Evolutionary conservation across 306 rosid species (phyloP).

Genomic region (Hylodesmum podocarpum): DNA sequence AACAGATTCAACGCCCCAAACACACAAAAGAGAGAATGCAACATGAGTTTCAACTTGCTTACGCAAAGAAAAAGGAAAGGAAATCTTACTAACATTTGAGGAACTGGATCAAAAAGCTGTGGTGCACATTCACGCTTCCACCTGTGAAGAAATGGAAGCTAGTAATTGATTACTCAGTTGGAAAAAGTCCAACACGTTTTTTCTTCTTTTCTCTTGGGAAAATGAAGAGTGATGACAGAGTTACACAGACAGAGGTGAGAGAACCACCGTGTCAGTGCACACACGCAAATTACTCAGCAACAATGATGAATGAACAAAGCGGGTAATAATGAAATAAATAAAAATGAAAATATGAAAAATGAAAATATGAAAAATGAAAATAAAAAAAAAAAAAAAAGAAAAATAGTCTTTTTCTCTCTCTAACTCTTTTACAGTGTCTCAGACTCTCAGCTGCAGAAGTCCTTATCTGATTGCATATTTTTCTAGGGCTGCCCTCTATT

Average conservation of each 20-base stretch:
- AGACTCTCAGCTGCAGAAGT: conserved; percentile 54
- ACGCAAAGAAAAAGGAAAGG: background rate
- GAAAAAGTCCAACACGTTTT: conserved; percentile 35
- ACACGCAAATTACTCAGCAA: conserved; percentile 35
- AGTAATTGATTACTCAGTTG: conserved; percentile 14
- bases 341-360: background rate
- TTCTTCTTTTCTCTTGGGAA: background rate
- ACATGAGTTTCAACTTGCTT: conserved; percentile 14
- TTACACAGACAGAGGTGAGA: conserved; percentile 33
- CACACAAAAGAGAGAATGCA: conserved; percentile 20
- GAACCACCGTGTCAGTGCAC: conserved; percentile 31
- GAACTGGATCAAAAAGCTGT: conserved; percentile 25
- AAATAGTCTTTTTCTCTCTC: background rate
- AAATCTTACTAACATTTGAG: conserved; percentile 42
- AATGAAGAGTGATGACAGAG: conserved; percentile 28
- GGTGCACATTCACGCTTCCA: conserved; percentile 21
- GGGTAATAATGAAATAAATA: background rate
- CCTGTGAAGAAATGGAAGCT: conserved; percentile 34
- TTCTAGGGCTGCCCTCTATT: conserved; percentile 44
- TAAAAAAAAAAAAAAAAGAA: background rate
- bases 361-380: background rate
- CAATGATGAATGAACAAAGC: conserved; percentile 18
- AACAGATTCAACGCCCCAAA: conserved; percentile 22
- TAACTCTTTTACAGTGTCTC: conserved; percentile 20
- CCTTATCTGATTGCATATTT: conserved; percentile 63